phyloP scores from a whole-genome alignment of 352 stramenopile species.

The Globisporangium yorkense region DNA sequence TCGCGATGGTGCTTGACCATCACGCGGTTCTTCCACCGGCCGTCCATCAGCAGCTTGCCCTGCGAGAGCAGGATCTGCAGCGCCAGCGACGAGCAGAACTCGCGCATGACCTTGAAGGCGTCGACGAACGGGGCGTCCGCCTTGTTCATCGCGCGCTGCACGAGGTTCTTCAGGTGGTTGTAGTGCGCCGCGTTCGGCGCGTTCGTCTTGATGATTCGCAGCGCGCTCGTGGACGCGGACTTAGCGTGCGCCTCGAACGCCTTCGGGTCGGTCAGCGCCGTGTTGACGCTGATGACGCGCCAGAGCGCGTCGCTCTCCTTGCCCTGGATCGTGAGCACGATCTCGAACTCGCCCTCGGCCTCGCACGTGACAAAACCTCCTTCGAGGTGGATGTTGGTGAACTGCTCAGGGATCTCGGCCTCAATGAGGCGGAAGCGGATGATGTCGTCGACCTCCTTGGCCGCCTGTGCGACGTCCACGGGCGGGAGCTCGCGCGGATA shows the following conservation, averaged over 20 bases:
- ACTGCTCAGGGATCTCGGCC: slow-evolving; percentile 69
- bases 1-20: slow-evolving; percentile 77
- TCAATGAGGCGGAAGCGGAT: slow-evolving; percentile 82
- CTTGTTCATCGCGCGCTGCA: slow-evolving; percentile 84
- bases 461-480: slow-evolving; percentile 50
- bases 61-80: slow-evolving; percentile 74
- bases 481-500: slow-evolving; percentile 57
- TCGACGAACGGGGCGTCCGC: slow-evolving; percentile 73
- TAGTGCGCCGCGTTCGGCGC: slow-evolving; percentile 67
- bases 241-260: slow-evolving; percentile 52
- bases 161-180: slow-evolving; percentile 79
- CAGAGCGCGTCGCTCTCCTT: slow-evolving; percentile 71
- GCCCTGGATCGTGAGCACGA: slow-evolving; percentile 77
- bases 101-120: slow-evolving; percentile 75
- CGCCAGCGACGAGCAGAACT: slow-evolving; percentile 76
- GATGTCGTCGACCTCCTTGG: slow-evolving; percentile 65
- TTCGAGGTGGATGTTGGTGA: slow-evolving; percentile 74
- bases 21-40: slow-evolving; percentile 74
- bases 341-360: slow-evolving; percentile 77
- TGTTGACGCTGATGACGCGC: slow-evolving; percentile 80
- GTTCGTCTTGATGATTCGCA: slow-evolving; percentile 77
- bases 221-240: slow-evolving; percentile 47
- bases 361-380: slow-evolving; percentile 74
- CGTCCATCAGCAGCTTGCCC: slow-evolving; percentile 71
- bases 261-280: slow-evolving; percentile 51